A percentile compares a stretch with the other conserved stretches of the same genome.
phyloP scores from a whole-genome alignment of 768 basidiomycete species.

The Rubroboletus satanas region DNA sequence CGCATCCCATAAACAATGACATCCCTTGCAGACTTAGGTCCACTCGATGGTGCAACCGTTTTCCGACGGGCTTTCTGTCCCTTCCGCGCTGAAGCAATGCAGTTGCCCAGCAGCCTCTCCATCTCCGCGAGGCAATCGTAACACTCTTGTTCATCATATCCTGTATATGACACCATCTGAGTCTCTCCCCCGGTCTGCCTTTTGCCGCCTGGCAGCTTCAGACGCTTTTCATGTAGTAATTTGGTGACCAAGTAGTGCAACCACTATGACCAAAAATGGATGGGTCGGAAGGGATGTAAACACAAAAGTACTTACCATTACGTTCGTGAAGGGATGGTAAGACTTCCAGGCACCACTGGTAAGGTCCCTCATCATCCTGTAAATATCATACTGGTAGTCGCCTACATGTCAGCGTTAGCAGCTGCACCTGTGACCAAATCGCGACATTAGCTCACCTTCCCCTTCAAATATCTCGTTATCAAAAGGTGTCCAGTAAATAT shows the following conservation, averaged over 20 bases:
- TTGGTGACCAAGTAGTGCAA: conserved; percentile 79
- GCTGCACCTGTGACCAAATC: neutral
- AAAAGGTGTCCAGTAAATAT: conserved; percentile 71
- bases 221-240: conserved; percentile 63
- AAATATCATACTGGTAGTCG: conserved; percentile 93
- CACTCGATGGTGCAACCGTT: conserved; percentile 21
- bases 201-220: conserved; percentile 53
- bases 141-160: conserved; percentile 64
- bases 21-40: conserved; percentile 48
- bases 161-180: conserved; percentile 21
- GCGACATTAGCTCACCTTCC: conserved; percentile 54
- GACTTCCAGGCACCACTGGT: conserved; percentile 65
- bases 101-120: conserved; percentile 52
- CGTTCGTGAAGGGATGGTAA: conserved; percentile 81
- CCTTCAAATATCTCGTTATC: conserved; percentile 92
- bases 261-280: conserved; percentile 59
- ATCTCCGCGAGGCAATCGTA: conserved; percentile 66
- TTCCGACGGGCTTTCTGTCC: conserved; percentile 35
- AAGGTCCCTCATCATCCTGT: conserved; percentile 76
- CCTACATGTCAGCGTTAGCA: conserved; percentile 41
- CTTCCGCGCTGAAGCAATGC: conserved; percentile 39
- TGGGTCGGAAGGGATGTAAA: conserved; percentile 3
- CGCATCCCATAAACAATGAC: conserved; percentile 58
- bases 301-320: conserved; percentile 59
- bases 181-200: conserved; percentile 25